Base-by-base conservation (phyloP, 1,284 basidiomycete species). In the Apiotrichum sp. region DNA sequence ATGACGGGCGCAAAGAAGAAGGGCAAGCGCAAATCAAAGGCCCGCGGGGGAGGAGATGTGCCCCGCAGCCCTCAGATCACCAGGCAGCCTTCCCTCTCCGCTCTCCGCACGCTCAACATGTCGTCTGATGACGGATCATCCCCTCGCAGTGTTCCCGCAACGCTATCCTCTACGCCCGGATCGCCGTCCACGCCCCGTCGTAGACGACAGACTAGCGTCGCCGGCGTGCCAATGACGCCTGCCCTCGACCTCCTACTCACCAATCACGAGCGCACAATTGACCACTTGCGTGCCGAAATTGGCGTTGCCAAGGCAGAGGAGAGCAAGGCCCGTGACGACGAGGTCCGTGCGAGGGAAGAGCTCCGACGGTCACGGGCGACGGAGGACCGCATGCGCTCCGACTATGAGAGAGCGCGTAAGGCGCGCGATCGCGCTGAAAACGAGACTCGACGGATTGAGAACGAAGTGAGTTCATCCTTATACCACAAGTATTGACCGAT, bases 281-380 rank as follows among this genome's bases (percentile, higher is more conserved):
- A 73, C 50, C 40, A 59, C 3, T 52, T 74, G 1, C 60, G 72
- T 34, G 70, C 67, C 6, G 72, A 74, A 55, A 66, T 73, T 46
- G 72, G 72, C 0, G 48, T 60, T 35, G 64, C 68, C 4, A 72
- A 71, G 53, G 72, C 72, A 1, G 68, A 71, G 46, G 70, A 71
- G 48, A 63, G 65, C 31, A 73, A 67, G 54, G 71, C 71, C 3
- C 64, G 61, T 40, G 70, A 71, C 16, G 69, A 69, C 38, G 65
- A 64, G 33, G 50, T 53, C 9, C 61, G 63, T 35, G 63, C 62
- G 2, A 62, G 59, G 38, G 70, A 72, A 16, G 69, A 69, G 40
- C 63, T 64, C 4, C 47, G 57, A 16, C 56, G 64, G 36, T 62
- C 62, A 3, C 62, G 61, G 32, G 52, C 55, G 14, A 56, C 58